Evolutionary conservation across 2,329 filamentous ascomycete species (phyloP), one percentile per base, ranked within the genome.

Genomic region (Parascedosporium putredinis): DNA sequence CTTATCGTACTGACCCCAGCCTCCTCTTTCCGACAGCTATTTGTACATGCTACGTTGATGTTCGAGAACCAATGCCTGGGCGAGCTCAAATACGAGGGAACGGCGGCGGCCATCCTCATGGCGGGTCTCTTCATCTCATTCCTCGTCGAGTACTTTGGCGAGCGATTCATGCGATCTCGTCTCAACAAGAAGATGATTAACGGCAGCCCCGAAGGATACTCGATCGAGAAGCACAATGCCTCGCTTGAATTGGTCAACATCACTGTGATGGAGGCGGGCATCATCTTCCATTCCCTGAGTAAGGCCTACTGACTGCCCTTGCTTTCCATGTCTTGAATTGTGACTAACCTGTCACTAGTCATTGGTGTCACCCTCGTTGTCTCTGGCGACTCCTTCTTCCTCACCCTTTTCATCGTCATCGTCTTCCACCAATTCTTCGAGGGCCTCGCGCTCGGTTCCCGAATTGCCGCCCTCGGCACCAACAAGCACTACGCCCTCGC

Each of bases 401-500:
- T 72, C 49, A 78, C 74, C 2, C 69, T 81, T n/a, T 77, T 78
- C 52, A 62, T 77, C 40, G 84, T 88, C 49, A 86, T 89, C 51
- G 66, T 88, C 51, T 88, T 88, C 67, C 85, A 88, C 59, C 85
- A 88, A 58, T 79, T 86, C 69, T 87, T 90, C 57, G 84, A 88
- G 60, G 85, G 86, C 3, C 71, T 89, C 43, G 85, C 85, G 0
- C 78, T 89, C 1, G 84, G 85, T 16, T 79, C 79, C 7, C 78
- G 82, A 12, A 88, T 88, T 54, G 81, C 83, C 7, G 72, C 74
- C 1, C 69, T 87, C 1, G 73, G 69, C 25, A 50, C 47, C 18
- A 27, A 27, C 24, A 44, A 50, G 47, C 47, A 50, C 27, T 23
- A 34, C 27, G 47, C 47, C n/a, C 47, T 50, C 38, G 38, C 40